A percentile compares a stretch with the other conserved stretches of the same genome.
Evolutionary conservation across 2,329 filamentous ascomycete genomes (phyloP).

Genomic region (Cladobotryum mycophilum): DNA sequence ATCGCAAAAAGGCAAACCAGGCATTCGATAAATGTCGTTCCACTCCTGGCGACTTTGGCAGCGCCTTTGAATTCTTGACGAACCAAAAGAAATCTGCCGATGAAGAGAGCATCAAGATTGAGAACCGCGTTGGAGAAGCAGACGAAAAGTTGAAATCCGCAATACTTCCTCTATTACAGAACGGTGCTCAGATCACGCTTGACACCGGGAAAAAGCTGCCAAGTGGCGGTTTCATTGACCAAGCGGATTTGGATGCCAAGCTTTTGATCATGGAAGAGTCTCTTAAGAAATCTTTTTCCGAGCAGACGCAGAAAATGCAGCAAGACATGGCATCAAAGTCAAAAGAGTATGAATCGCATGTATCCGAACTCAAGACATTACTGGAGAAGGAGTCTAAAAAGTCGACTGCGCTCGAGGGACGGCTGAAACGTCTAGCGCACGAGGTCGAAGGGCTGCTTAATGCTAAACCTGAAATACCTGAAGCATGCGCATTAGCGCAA

Average conservation of each 20-base stretch:
- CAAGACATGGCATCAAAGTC: neutral
- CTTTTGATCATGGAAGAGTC: neutral
- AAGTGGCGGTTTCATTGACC: neutral
- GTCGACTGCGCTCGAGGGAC: neutral
- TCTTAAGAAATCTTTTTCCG: neutral
- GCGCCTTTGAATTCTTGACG: slow-evolving; percentile 15
- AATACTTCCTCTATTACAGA: slow-evolving; percentile 1
- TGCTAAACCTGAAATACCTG: neutral
- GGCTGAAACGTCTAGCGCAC: too few species aligned
- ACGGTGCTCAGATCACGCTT: neutral
- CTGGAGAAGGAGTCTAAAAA: neutral
- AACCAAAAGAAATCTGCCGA: slow-evolving; percentile 12
- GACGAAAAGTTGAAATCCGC: slow-evolving; percentile 10
- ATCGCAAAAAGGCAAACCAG: slow-evolving; percentile 11
- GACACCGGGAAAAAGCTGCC: neutral
- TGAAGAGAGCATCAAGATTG: slow-evolving; percentile 10
- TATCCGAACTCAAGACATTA: neutral
- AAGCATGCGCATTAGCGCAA: neutral
- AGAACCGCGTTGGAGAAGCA: slow-evolving; percentile 4
- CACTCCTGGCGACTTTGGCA: slow-evolving; percentile 18
- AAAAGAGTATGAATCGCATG: neutral
- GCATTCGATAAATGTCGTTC: slow-evolving; percentile 14
- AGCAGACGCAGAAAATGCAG: neutral
- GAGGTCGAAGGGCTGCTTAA: neutral
- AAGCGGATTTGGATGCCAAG: neutral